phyloP scores from a whole-genome alignment of 495 filamentous ascomycete genomes.

The Pyrenopolyporus hunteri region DNA sequence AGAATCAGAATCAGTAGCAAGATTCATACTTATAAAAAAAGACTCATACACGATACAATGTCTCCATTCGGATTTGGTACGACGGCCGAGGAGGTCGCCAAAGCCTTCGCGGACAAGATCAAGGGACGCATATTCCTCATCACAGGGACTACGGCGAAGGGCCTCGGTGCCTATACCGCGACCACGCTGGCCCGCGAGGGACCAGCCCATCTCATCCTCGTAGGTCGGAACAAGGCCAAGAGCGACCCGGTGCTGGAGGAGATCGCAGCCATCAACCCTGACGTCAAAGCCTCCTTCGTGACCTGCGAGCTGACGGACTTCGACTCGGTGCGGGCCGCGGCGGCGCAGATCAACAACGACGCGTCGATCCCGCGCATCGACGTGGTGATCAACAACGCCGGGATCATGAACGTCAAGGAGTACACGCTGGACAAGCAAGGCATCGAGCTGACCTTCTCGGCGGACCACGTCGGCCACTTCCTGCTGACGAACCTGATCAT shows the following conservation, averaged over 20 bases:
- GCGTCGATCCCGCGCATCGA: conserved; percentile 60
- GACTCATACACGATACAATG: conserved; percentile 10
- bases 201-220: conserved; percentile 52
- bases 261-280: conserved; percentile 44
- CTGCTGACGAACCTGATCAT: conserved; percentile 63
- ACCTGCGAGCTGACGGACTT: conserved; percentile 54
- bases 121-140: conserved; percentile 48
- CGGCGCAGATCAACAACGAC: conserved; percentile 49
- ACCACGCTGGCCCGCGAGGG: conserved; percentile 47
- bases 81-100: conserved; percentile 51
- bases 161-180: conserved; percentile 53
- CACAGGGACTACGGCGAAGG: conserved; percentile 53
- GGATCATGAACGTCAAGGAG: conserved; percentile 61
- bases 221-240: conserved; percentile 47
- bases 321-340: conserved; percentile 57
- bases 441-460: conserved; percentile 63
- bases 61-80: conserved; percentile 34
- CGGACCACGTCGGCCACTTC: conserved; percentile 65
- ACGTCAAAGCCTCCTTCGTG: conserved; percentile 51
- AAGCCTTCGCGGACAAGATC: conserved; percentile 49
- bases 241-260: conserved; percentile 48
- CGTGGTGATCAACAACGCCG: conserved; percentile 73
- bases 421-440: conserved; percentile 48
- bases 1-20: too few species aligned
- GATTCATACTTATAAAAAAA: too few species aligned